These are phyloP conservation scores for Wickerhamomyces bisporus DNA, from an alignment of 805 yeast species.

Conservation along the genomic window DNA sequence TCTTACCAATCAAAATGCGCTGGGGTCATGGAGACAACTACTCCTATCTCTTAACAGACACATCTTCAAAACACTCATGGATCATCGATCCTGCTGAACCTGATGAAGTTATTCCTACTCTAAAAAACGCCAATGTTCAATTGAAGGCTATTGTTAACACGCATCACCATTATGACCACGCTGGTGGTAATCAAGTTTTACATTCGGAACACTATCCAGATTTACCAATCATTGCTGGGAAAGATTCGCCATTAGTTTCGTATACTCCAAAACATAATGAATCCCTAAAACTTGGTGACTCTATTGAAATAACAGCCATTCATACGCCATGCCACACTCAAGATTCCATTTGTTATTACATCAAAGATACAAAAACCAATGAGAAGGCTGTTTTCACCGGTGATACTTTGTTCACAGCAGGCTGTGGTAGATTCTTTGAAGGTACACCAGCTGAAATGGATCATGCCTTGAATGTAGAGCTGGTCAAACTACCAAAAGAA, in stretches of 20 bases:
- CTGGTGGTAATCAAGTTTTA: conserved; percentile 68
- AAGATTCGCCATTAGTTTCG: conserved; percentile 68
- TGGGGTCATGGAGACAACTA: conserved; percentile 95
- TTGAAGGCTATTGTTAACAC: conserved; percentile 84
- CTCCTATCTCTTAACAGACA: conserved; percentile 71
- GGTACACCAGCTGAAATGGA: conserved; percentile 84
- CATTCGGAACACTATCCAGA: conserved; percentile 29
- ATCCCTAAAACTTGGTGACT: conserved; percentile 55
- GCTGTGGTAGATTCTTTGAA: conserved; percentile 96
- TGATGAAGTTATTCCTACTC: conserved; percentile 50
- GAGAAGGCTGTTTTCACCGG: conserved; percentile 87
- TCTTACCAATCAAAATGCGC: conserved; percentile 81
- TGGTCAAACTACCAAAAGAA: conserved; percentile 59
- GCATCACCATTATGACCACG: conserved; percentile 94
- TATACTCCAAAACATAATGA: conserved; percentile 65
- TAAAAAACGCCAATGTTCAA: conserved; percentile 37
- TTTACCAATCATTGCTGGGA: conserved; percentile 77
- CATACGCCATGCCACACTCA: conserved; percentile 98
- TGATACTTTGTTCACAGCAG: conserved; percentile 89
- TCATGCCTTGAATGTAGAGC: conserved; percentile 49
- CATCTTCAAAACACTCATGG: conserved; percentile 64
- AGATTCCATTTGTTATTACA: conserved; percentile 89
- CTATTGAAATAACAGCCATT: conserved; percentile 66
- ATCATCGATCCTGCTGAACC: conserved; percentile 93
- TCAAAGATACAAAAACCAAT: conserved; percentile 51